A percentile compares a stretch with the other conserved stretches of the same genome.
These are phyloP conservation scores for Saccharomycopsis fermentans DNA, from an alignment of 805 yeast species.

Conservation along the genomic window DNA sequence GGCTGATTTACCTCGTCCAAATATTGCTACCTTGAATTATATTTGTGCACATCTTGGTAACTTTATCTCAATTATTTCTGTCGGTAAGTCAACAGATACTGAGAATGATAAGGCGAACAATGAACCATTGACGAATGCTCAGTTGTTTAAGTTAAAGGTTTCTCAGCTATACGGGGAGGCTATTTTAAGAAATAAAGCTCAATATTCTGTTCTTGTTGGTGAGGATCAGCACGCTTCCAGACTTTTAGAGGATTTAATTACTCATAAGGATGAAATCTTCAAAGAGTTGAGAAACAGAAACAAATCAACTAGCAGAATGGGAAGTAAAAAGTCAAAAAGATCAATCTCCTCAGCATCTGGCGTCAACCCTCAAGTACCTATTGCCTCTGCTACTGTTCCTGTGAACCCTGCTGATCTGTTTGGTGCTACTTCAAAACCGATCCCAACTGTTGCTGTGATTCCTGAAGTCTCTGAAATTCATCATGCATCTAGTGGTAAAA, in stretches of 20 bases:
- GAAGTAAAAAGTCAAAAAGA: slow-evolving; percentile 5
- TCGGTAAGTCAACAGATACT: slow-evolving; percentile 32
- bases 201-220: slow-evolving; percentile 33
- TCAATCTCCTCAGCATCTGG: not conserved
- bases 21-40: slow-evolving; percentile 72
- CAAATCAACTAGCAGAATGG: slow-evolving; percentile 24
- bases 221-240: slow-evolving; percentile 50
- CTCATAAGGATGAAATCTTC: slow-evolving; percentile 52
- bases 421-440: not conserved
- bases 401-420: slow-evolving; percentile 1
- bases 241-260: slow-evolving; percentile 53
- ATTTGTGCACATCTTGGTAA: slow-evolving; percentile 67
- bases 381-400: not conserved
- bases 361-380: not conserved
- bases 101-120: slow-evolving; percentile 17
- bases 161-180: slow-evolving; percentile 60
- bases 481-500: slow-evolving; percentile 5
- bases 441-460: not conserved
- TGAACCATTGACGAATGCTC: slow-evolving; percentile 20
- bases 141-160: slow-evolving; percentile 35
- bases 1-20: slow-evolving; percentile 56
- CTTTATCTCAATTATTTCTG: slow-evolving; percentile 41
- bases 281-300: slow-evolving; percentile 46
- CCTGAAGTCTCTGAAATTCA: not conserved
- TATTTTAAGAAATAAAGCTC: slow-evolving; percentile 43